phyloP scores from a whole-genome alignment of 257 asterid genomes.

The Perilla frutescens region DNA sequence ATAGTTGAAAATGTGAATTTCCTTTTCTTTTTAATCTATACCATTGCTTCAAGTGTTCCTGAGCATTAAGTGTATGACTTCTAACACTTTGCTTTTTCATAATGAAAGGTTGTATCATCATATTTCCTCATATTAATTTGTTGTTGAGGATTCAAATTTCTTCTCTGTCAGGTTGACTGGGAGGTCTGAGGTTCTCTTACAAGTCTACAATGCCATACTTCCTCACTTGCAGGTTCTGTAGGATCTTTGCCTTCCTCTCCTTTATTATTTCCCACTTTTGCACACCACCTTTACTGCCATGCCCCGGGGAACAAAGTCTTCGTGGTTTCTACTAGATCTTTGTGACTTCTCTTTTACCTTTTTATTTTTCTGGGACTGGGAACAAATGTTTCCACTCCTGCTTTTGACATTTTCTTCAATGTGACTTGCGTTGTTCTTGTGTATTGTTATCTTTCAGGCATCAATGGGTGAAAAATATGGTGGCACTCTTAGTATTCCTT shows the following conservation, averaged over 20 bases:
- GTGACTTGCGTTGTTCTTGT: slow-evolving; percentile 20
- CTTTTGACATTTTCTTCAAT: slow-evolving; percentile 4
- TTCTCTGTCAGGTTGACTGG: slow-evolving; percentile 64
- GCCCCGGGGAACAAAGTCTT: not conserved
- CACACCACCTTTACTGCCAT: not conserved
- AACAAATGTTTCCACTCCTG: slow-evolving; percentile 19
- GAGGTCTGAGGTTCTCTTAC: slow-evolving; percentile 60
- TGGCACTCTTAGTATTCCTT: slow-evolving; percentile 63
- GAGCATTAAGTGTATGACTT: no score
- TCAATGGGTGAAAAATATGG: slow-evolving; percentile 76
- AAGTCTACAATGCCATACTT: slow-evolving; percentile 57
- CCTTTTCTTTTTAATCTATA: no score
- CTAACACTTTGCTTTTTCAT: no score
- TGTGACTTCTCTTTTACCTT: not conserved
- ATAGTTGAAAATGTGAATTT: no score
- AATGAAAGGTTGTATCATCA: not conserved
- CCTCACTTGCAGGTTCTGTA: slow-evolving; percentile 82
- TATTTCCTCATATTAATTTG: slow-evolving; percentile 13
- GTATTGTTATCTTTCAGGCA: slow-evolving; percentile 52
- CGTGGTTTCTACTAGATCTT: slow-evolving; percentile 7
- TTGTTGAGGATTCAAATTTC: not conserved
- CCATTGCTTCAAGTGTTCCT: no score
- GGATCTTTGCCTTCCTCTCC: slow-evolving; percentile 27
- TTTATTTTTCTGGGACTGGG: slow-evolving; percentile 9
- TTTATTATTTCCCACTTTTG: not conserved